Base-by-base conservation (phyloP, 768 basidiomycete genomes). In the Lentinula sp. region DNA sequence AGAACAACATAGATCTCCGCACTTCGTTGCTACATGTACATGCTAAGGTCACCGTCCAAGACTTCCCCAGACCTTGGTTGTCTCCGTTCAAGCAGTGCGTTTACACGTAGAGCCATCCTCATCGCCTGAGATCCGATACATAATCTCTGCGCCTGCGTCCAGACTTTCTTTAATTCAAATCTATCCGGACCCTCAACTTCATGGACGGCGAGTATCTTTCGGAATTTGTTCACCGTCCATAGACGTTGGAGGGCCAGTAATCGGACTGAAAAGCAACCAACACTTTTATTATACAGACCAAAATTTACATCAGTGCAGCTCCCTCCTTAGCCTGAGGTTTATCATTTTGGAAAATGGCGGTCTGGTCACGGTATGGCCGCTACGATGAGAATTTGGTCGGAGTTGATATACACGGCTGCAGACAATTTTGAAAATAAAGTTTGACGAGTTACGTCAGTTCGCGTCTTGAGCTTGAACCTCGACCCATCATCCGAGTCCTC, bases 61-160 rank as follows among this genome's bases (percentile, higher is more conserved):
- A 28, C 77, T 76, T 32, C 86, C 88, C 91, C 90, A 92, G 0
- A 71, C 70, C 49, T 91, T 86, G 10, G 91, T 91, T 4, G 81
- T 74, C 50, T 91, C 86, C 58, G 89, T 76, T 91, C 91, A 93
- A 13, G 86, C 90, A 4, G 87, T 88, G n/a, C 93, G 70, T 71
- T 87, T 90, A 67, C 84, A 84, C 6, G 92, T 78, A 1, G 72
- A 78, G 1, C 87, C 86, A 32, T 81, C 81, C 57, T 91, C 88
- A 66, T 91, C 89, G 9, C 88, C 87, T 28, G 92, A 70, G 50
- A 93, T 83, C 67, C 91, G 74, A 67, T 84, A 88, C 31, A 93
- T 71, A 46, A 93, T 69, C 62, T 88, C 83, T 60, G 82, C 84
- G 7, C 90, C 91, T 3, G 86, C 84, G 59, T 91, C 87, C 4